Percentiles rank a stretch among this genome's conserved stretches.
Evolutionary conservation across 2,329 filamentous ascomycete species (phyloP).

Genomic region (Endocalyx cinctus): DNA sequence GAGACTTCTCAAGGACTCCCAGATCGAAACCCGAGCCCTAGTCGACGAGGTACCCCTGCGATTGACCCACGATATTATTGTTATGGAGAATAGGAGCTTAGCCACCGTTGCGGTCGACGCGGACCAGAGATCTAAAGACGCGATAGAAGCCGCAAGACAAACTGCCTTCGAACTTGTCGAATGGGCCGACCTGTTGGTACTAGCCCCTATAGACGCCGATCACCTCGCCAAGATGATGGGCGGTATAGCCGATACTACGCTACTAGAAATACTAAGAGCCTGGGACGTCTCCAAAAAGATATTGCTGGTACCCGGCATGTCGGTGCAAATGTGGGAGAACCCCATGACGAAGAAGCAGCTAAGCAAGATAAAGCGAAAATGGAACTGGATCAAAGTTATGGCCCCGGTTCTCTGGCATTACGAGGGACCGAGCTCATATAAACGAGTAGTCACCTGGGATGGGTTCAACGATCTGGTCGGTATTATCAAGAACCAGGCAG

Average conservation of each 20-base stretch:
- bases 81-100: slow-evolving; percentile 51
- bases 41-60: slow-evolving; percentile 62
- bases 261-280: slow-evolving; percentile 75
- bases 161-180: slow-evolving; percentile 66
- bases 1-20: slow-evolving; percentile 59
- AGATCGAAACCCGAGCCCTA: slow-evolving; percentile 58
- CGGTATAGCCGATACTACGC: slow-evolving; percentile 74
- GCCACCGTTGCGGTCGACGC: slow-evolving; percentile 28
- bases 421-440: slow-evolving; percentile 41
- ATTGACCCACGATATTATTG: slow-evolving; percentile 58
- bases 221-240: slow-evolving; percentile 83
- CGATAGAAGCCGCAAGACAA: slow-evolving; percentile 48
- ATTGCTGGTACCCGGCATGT: slow-evolving; percentile 84
- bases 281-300: slow-evolving; percentile 88
- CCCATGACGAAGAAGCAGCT: slow-evolving; percentile 85
- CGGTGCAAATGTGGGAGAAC: slow-evolving; percentile 82
- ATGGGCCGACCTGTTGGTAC: slow-evolving; percentile 83
- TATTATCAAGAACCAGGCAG: slow-evolving; percentile 72
- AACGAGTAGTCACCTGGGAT: slow-evolving; percentile 56
- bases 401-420: slow-evolving; percentile 81
- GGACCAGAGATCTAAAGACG: slow-evolving; percentile 32
- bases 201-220: slow-evolving; percentile 81
- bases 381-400: slow-evolving; percentile 82
- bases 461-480: slow-evolving; percentile 67
- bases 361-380: slow-evolving; percentile 75